Percentiles rank a stretch among this genome's conserved stretches.
phyloP scores from a whole-genome alignment of 345 rosid species.

The Cardiospermum halicacabum region DNA sequence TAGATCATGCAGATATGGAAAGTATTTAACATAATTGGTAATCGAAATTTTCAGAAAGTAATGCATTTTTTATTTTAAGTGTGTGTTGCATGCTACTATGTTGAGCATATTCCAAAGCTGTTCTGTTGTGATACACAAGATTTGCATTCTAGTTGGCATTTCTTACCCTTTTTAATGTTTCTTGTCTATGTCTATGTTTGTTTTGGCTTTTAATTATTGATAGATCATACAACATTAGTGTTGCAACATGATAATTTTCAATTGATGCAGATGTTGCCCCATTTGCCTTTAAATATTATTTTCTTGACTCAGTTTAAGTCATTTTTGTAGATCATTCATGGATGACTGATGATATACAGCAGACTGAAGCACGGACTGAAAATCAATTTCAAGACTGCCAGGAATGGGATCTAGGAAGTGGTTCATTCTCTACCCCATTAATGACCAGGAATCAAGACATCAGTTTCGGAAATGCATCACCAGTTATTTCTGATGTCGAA shows the following conservation, averaged over 20 bases:
- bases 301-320: background rate
- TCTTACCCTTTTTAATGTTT: background rate
- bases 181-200: background rate
- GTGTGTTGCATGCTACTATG: background rate
- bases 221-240: too few species aligned
- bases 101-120: background rate
- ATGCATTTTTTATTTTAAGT: background rate
- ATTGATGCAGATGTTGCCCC: background rate
- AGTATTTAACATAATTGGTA: background rate
- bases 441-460: constrained; percentile 50
- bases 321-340: constrained; percentile 43
- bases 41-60: background rate
- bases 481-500: constrained; percentile 24
- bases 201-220: too few species aligned
- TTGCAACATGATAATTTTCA: background rate
- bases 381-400: constrained; percentile 16
- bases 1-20: background rate
- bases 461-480: constrained; percentile 51
- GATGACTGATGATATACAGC: constrained; percentile 34
- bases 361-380: constrained; percentile 15
- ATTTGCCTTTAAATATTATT: background rate
- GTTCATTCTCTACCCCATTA: constrained; percentile 28
- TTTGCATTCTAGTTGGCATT: background rate
- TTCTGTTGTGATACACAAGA: background rate
- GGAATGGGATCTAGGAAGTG: constrained; percentile 30